A percentile compares a stretch with the other conserved stretches of the same genome.
Evolutionary conservation across 345 rosid species (phyloP).

Genomic region (Rhodomyrtus tomentosa): DNA sequence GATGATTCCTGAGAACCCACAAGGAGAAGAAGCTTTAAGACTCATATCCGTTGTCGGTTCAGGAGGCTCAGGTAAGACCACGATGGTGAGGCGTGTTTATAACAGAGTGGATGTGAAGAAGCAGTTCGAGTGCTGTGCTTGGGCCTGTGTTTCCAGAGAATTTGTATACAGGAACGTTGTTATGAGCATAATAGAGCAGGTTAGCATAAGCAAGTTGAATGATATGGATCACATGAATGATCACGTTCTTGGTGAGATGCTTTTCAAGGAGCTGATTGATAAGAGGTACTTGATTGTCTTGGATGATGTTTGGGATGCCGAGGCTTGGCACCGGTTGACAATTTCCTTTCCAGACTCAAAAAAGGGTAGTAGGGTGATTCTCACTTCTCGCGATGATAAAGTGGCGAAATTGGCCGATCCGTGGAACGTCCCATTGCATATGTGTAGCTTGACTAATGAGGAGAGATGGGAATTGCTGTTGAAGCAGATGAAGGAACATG

Average conservation of each 20-base stretch:
- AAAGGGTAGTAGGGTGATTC: neutral
- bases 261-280: neutral
- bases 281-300: constrained; percentile 10
- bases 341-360: neutral
- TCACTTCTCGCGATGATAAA: neutral
- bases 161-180: constrained; percentile 1
- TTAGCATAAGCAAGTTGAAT: neutral
- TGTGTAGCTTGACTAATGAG: neutral
- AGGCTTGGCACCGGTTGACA: neutral
- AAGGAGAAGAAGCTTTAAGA: neutral
- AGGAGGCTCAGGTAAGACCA: constrained; percentile 27
- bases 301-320: neutral
- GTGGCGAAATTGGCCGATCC: neutral
- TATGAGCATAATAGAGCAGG: constrained; percentile 1
- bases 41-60: constrained; percentile 11
- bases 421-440: neutral
- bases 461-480: neutral
- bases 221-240: constrained; percentile 1
- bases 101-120: neutral
- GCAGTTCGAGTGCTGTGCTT: constrained; percentile 11
- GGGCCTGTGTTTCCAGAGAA: constrained; percentile 9
- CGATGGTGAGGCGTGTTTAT: constrained; percentile 10
- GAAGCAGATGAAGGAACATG: neutral
- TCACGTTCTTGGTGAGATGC: neutral
- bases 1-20: neutral